Conservation (phyloP, 306 rosid species). For the Prosopis cineraria region DNA sequence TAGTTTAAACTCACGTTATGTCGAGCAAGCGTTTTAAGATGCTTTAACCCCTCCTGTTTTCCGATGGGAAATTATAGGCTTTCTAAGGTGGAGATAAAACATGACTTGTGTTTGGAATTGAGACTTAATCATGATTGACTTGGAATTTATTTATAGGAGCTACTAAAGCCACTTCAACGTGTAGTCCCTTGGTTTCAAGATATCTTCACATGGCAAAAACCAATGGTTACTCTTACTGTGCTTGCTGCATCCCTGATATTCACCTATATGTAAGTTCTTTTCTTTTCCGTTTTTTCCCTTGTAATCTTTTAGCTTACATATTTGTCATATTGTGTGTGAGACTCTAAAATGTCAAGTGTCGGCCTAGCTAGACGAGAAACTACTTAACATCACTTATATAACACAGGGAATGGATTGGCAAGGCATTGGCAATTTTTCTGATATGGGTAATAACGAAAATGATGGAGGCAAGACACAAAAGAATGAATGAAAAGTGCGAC, state of each 20-base stretch:
- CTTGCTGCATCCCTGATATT: conserved; percentile 53
- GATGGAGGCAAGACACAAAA: conserved; percentile 55
- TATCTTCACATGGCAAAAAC: conserved; percentile 76
- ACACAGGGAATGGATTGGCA: conserved; percentile 92
- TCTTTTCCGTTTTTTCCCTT: neutral
- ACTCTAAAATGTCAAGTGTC: neutral
- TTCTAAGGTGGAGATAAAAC: too few species aligned
- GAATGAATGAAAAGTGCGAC: conserved; percentile 46
- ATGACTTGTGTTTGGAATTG: conserved; percentile 20
- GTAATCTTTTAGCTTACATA: neutral
- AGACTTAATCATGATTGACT: neutral
- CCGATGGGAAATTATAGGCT: conserved; percentile 11
- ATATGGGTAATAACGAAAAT: conserved; percentile 65
- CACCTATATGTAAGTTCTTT: conserved; percentile 62
- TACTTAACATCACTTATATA: conserved; percentile 14
- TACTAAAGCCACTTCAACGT: conserved; percentile 65
- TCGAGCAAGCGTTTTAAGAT: conserved; percentile 4
- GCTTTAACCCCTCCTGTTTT: conserved; percentile 3
- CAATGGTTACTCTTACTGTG: conserved; percentile 50
- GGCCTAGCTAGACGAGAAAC: neutral
- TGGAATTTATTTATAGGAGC: conserved; percentile 55
- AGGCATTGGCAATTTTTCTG: conserved; percentile 62
- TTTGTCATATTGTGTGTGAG: conserved; percentile 15
- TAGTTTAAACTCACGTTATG: neutral
- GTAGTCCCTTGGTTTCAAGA: conserved; percentile 55